These are phyloP conservation scores for Sutorius australiensis DNA, from an alignment of 768 basidiomycete species.

Conservation along the genomic window DNA sequence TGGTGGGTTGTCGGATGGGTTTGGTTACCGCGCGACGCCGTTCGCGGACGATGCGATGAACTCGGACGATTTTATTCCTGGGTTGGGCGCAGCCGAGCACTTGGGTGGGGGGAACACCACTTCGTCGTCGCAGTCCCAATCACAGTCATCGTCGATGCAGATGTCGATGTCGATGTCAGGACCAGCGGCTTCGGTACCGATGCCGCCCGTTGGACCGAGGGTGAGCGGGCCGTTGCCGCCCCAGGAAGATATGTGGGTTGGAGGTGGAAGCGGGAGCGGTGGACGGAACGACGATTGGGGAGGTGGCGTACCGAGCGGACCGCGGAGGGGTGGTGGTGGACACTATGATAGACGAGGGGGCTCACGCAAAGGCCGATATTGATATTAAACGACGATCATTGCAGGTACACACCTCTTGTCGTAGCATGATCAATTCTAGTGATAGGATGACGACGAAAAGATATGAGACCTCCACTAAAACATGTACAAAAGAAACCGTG, in stretches of 20 bases:
- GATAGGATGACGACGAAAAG: slow-evolving; percentile 2
- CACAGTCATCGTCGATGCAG: too few relatives aligned
- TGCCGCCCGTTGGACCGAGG: slow-evolving; percentile 29
- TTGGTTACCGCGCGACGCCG: slow-evolving; percentile 22
- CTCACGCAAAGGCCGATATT: slow-evolving; percentile 27
- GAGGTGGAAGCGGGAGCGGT: slow-evolving; percentile 29
- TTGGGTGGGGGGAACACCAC: slow-evolving; percentile 7
- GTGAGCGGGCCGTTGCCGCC: slow-evolving; percentile 38
- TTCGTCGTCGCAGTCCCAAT: neutral
- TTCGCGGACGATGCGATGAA: slow-evolving; percentile 29
- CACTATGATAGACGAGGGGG: slow-evolving; percentile 25
- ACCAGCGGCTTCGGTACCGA: slow-evolving; percentile 40
- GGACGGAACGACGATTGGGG: slow-evolving; percentile 38
- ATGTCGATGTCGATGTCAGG: too few relatives aligned
- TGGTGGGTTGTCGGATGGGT: slow-evolving; percentile 17
- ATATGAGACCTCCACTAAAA: slow-evolving; percentile 1
- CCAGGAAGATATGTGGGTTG: slow-evolving; percentile 52
- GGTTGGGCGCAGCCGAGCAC: slow-evolving; percentile 44
- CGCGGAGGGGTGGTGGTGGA: slow-evolving; percentile 32
- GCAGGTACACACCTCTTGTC: neutral
- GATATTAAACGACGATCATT: neutral
- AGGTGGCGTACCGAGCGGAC: slow-evolving; percentile 14
- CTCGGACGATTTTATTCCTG: slow-evolving; percentile 64
- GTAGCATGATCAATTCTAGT: slow-evolving; percentile 9
- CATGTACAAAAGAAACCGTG: slow-evolving; percentile 3